Evolutionary conservation across 768 basidiomycete species (phyloP).

Genomic region (Myochromella boudieri): DNA sequence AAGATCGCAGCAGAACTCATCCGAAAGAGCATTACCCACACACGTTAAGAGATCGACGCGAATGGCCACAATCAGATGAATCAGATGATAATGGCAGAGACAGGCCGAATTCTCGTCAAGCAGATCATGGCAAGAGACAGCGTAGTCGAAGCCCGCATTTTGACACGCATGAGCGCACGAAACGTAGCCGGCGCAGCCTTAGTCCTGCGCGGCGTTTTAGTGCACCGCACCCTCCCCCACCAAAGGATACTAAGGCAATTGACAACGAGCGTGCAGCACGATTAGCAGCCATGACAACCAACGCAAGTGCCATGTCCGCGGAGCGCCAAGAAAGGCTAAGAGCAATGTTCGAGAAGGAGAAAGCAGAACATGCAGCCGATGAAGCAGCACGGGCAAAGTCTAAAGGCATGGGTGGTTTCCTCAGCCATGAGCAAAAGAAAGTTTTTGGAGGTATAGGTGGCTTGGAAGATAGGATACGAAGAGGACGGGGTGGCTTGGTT

Average conservation of each 20-base stretch:
- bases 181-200: conserved; percentile 51
- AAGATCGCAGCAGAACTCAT: conserved; percentile 29
- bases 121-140: conserved; percentile 37
- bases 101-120: conserved; percentile 22
- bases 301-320: conserved; percentile 63
- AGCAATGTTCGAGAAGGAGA: conserved; percentile 71
- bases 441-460: conserved; percentile 80
- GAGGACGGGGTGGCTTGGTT: conserved; percentile 72
- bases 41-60: conserved; percentile 27
- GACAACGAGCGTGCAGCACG: conserved; percentile 72
- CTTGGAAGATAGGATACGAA: conserved; percentile 73
- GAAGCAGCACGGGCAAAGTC: conserved; percentile 66
- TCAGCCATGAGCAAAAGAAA: conserved; percentile 81
- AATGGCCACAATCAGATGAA: conserved; percentile 53
- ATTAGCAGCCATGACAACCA: conserved; percentile 85
- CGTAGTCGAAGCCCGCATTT: conserved; percentile 36
- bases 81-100: conserved; percentile 42
- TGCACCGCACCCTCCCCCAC: conserved; percentile 16
- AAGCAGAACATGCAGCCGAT: conserved; percentile 72
- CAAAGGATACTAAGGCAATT: conserved; percentile 18
- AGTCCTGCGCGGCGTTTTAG: conserved; percentile 25
- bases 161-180: conserved; percentile 29
- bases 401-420: conserved; percentile 78
- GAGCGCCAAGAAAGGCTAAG: conserved; percentile 76
- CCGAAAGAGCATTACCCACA: conserved; percentile 20